Conservation (phyloP, 345 rosid genomes). For the Noccaea bulbosa region DNA sequence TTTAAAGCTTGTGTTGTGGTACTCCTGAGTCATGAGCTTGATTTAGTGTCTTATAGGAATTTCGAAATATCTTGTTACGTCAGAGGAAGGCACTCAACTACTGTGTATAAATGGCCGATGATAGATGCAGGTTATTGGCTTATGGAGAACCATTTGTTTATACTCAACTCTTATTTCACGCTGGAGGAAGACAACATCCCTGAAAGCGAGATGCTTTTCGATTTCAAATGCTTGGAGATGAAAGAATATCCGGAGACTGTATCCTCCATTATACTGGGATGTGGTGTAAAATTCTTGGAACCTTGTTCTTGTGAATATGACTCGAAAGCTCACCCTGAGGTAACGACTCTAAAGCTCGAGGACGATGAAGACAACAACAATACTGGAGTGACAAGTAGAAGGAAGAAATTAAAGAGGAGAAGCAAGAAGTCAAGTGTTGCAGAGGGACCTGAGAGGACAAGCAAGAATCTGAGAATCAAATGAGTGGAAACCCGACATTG, state of each 20-base stretch:
- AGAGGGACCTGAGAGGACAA: too few species aligned
- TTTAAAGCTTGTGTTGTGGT: constrained; percentile 16
- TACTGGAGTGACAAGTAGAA: not conserved
- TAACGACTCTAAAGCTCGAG: not conserved
- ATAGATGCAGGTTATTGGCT: not conserved
- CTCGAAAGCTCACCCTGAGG: not conserved
- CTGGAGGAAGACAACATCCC: constrained; percentile 3
- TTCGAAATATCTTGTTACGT: constrained; percentile 17
- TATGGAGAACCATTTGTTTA: not conserved
- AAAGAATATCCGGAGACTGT: not conserved
- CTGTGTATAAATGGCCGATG: constrained; percentile 14
- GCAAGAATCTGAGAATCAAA: not conserved
- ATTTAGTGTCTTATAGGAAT: not conserved
- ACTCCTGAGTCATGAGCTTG: not conserved
- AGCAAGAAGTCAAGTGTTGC: constrained; percentile 1
- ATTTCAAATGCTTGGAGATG: not conserved
- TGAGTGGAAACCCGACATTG: not conserved
- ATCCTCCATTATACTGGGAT: not conserved
- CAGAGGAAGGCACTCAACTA: not conserved
- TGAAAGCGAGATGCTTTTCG: not conserved
- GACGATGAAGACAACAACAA: not conserved
- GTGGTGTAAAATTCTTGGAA: constrained; percentile 3
- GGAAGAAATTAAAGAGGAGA: not conserved
- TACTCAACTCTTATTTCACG: constrained; percentile 2
- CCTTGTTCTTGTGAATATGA: constrained; percentile 16